Evolutionary conservation across 176 grass and related monocot species (phyloP).

Genomic region (Triticum dicoccoides): DNA sequence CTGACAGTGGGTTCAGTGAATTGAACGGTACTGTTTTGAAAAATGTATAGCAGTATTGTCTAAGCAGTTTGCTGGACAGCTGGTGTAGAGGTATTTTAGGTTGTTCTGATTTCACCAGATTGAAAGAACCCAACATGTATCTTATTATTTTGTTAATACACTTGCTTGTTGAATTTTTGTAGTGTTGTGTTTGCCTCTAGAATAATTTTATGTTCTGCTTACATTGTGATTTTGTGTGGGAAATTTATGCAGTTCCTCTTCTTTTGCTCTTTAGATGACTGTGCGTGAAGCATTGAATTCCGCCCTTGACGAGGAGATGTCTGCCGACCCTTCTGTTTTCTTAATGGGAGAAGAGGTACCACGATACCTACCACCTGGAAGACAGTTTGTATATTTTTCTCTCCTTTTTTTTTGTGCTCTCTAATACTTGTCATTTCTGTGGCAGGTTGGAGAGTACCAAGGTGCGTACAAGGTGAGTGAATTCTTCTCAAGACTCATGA

Average conservation of each 20-base stretch:
- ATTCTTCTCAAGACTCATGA: neutral
- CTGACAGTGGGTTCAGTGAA: neutral
- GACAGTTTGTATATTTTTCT: conserved; percentile 34
- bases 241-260: conserved; percentile 38
- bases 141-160: neutral
- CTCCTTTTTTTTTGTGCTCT: neutral
- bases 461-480: conserved; percentile 88
- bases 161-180: neutral
- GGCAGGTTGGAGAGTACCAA: conserved; percentile 93
- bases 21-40: neutral
- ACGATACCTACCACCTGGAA: conserved; percentile 37
- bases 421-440: conserved; percentile 23
- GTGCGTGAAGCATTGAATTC: conserved; percentile 92
- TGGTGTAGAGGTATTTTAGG: neutral
- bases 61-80: neutral
- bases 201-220: neutral
- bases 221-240: neutral
- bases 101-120: neutral
- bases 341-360: conserved; percentile 97
- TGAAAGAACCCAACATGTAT: neutral
- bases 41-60: neutral
- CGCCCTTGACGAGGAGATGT: conserved; percentile 97
- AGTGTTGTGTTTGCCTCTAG: neutral
- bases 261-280: conserved; percentile 61
- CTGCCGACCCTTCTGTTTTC: conserved; percentile 92